Base-by-base conservation (phyloP, 176 grass and related monocot species). In the Cenchrus purpureus region DNA sequence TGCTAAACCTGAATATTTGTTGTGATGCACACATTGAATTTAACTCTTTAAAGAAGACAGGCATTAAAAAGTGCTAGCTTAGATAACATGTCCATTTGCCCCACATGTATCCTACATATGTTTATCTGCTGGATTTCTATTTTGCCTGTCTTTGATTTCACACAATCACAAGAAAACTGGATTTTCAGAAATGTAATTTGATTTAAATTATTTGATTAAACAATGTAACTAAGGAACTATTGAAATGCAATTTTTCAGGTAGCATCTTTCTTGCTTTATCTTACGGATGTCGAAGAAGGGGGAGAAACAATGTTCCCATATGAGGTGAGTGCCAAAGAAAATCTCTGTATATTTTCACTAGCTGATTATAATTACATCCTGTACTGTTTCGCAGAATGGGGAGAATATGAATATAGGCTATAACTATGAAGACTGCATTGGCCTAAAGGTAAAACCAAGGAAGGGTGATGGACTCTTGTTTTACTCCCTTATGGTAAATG, bases 271-370 rank as follows among this genome's bases (percentile, higher is more conserved):
- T 91, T 99, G 77, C 92, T 99, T 44, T 99, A 99, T 90, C 87
- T 99, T 32, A 89, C 90, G 46, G 88, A 99, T 70, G 97, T 99
- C 1, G 97, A 99, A 76, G 97, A 92, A 99, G 93, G 97, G 44
- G 97, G 97, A 78, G 97, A 99, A 96, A 99, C 97, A 19, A 99
- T 99, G 97, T 99, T 96, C 85, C 97, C 97, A 73, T 99, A 89
- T 54, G 97, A 99, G 97, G 97, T 94, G 55, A 71, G 68, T 31
- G 79, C 8, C 76, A 64, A 81, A 12, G n/a, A 70, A 68, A 12
- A 31, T 20, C 73, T 14, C 12, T 55, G 8, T 67, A 11, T 34
- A 37, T 69, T 22, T 73, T 77, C 52, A 11, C 44, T 13, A 65
- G 59, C 14, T 46, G n/a, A 68, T 77, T 84, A 12, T 90, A 77